Evolutionary conservation across 805 yeast species (phyloP).

Genomic region (Starmerella sp.): DNA sequence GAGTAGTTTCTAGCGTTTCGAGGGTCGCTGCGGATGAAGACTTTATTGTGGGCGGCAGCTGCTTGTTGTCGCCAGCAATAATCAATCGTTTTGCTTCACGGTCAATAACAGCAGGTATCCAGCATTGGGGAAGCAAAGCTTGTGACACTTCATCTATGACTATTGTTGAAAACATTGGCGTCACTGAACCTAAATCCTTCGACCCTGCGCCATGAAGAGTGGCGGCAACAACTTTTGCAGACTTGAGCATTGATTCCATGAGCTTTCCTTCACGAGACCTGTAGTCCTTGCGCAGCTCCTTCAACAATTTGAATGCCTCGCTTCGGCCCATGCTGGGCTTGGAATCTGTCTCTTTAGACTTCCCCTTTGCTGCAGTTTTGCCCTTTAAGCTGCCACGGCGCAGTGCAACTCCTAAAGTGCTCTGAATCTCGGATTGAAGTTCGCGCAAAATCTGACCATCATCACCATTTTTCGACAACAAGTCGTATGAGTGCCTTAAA

Average conservation of each 20-base stretch:
- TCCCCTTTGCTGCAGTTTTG: conserved; percentile 36
- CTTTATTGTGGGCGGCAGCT: conserved; percentile 83
- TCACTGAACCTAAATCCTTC: conserved; percentile 49
- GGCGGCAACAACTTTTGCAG: conserved; percentile 60
- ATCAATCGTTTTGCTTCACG: conserved; percentile 43
- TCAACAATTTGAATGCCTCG: conserved; percentile 57
- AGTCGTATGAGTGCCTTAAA: conserved; percentile 63
- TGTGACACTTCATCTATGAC: conserved; percentile 95
- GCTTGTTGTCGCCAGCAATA: conserved; percentile 88
- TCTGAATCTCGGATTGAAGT: conserved; percentile 58
- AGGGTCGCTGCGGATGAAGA: conserved; percentile 34
- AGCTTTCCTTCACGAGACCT: conserved; percentile 54
- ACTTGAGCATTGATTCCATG: conserved; percentile 44
- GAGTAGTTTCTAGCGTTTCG: conserved; percentile 45
- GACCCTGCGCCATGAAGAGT: conserved; percentile 86
- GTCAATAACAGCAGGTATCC: conserved; percentile 59
- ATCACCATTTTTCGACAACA: conserved; percentile 48
- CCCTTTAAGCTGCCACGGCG: conserved; percentile 32
- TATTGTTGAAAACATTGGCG: conserved; percentile 50
- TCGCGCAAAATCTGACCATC: conserved; percentile 54
- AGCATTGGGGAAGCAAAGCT: conserved; percentile 86
- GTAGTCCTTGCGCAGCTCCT: conserved; percentile 58
- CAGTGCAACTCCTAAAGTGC: conserved; percentile 45
- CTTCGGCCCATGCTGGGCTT: not conserved
- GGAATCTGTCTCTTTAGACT: conserved; percentile 22